phyloP scores from a whole-genome alignment of 345 rosid species.

The Populus simonii region DNA sequence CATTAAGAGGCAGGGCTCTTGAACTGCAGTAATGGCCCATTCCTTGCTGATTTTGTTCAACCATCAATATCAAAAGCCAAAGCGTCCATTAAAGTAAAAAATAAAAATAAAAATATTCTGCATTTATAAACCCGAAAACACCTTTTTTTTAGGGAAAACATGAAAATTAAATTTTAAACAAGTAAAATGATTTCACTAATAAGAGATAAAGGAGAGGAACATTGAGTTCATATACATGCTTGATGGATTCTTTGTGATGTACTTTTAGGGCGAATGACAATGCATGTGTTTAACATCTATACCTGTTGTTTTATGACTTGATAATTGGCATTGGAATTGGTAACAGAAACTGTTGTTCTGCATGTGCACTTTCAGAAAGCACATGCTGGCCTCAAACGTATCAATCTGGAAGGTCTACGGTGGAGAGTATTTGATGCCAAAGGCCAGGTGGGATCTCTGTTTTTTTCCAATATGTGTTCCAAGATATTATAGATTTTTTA shows the following conservation, averaged over 20 bases:
- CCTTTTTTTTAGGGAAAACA: neutral
- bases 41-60: neutral
- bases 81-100: neutral
- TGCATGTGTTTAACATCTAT: neutral
- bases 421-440: constrained; percentile 99
- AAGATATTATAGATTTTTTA: neutral
- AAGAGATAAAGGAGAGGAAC: neutral
- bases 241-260: neutral
- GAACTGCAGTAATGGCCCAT: neutral
- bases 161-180: too few relatives aligned
- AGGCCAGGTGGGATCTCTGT: constrained; percentile 65
- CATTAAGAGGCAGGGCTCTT: neutral
- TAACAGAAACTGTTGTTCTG: neutral
- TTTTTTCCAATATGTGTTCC: neutral
- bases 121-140: neutral
- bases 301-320: constrained; percentile 2
- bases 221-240: neutral
- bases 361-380: constrained; percentile 68
- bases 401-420: constrained; percentile 84
- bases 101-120: too few relatives aligned
- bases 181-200: neutral
- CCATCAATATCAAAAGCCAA: neutral
- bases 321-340: neutral
- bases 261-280: neutral
- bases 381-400: constrained; percentile 83